Evolutionary conservation across 176 grass and related monocot genomes (phyloP), one percentile per base, ranked within the genome.

Genomic region (Musa acuminata): DNA sequence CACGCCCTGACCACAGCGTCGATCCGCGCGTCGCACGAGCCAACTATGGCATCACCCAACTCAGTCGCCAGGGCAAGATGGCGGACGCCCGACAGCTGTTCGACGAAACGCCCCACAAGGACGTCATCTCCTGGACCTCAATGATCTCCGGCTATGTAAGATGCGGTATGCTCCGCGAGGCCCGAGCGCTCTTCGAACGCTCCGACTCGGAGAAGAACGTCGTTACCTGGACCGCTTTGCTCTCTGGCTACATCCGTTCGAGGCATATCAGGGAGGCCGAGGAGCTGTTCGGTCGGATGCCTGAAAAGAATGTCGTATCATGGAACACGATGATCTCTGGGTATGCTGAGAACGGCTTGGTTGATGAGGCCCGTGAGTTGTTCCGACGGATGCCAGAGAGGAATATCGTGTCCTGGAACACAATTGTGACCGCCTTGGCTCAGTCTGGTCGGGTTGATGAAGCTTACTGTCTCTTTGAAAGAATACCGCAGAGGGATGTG

Each of bases 151-250:
- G 78, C 19, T 72, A 80, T 27, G 51, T 62, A 10, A 70, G 78
- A 49, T 63, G 69, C 23, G 78, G 78, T 14, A 72, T 80, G 78
- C 78, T 80, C 43, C 69, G 13, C 14, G 78, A 80, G 43, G 78
- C 78, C 8, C 55, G 69, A 16, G 12, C 10, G 8, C 69, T 80
- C 8, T 80, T 80, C 43, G 78, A 80, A 13, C 55, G 78, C 22
- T 8, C 68, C 1, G 78, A 80, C n/a, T 68, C 78, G 6, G 13
- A 72, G 55, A 80, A 73, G 78, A 80, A 80, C 54, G 78, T 80
- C n/a, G 43, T 80, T 43, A 80, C 78, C 20, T 80, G 78, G 78
- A 80, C 78, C 48, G 78, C 78, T n/a, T 64, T 80, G 68, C 57
- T 80, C 55, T 80, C 78, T 8, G 78, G 78, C 13, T 80, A 80